These are phyloP conservation scores for Coprinopsis strossmayeri DNA, from an alignment of 768 basidiomycete genomes.

Conservation along the genomic window DNA sequence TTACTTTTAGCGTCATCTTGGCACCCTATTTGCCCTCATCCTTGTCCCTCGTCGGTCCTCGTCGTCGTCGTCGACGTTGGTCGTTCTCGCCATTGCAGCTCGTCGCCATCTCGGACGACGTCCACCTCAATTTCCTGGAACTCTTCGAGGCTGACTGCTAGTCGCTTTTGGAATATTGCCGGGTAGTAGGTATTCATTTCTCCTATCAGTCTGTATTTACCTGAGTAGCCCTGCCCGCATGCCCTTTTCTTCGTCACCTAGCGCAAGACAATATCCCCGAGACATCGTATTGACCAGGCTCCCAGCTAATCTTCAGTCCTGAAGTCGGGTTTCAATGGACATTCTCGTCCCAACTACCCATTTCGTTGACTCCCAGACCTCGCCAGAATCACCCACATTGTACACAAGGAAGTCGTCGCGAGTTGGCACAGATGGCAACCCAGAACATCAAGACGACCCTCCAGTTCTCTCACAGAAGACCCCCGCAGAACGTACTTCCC, in stretches of 20 bases:
- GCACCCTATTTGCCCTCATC: too few species aligned
- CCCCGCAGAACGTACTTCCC: neutral
- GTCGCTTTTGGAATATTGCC: neutral
- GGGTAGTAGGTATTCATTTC: conserved; percentile 4
- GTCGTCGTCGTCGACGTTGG: too few species aligned
- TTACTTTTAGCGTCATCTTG: too few species aligned
- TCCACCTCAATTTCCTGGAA: too few species aligned
- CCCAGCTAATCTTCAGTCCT: too few species aligned
- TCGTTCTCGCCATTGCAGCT: neutral
- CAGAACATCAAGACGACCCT: neutral
- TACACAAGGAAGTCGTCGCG: neutral
- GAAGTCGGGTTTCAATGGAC: neutral
- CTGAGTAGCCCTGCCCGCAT: neutral
- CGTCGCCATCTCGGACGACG: neutral
- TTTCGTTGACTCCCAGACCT: neutral
- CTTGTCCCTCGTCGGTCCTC: too few species aligned
- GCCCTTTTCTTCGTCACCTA: too few species aligned
- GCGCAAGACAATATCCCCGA: too few species aligned
- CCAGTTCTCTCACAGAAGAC: neutral
- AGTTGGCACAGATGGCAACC: neutral
- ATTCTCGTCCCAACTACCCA: neutral
- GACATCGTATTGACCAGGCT: too few species aligned
- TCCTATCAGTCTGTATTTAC: conserved; percentile 1
- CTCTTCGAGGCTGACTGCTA: neutral
- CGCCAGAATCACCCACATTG: neutral